These are phyloP conservation scores for Salvia hispanica DNA, from an alignment of 257 asterid species.

Conservation along the genomic window DNA sequence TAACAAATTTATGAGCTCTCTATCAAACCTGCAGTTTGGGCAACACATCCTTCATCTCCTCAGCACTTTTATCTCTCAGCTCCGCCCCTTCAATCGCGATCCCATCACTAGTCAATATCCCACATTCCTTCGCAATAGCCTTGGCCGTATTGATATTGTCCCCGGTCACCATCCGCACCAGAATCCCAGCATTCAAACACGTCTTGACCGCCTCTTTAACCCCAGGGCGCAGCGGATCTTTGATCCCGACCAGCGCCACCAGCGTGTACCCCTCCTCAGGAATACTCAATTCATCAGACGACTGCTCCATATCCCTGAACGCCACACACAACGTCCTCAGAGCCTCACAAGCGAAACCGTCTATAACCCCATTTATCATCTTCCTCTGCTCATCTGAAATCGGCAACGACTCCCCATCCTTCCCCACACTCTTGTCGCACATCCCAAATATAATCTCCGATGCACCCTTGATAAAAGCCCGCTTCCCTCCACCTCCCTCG, in stretches of 20 bases:
- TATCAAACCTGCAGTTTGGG: slow-evolving; percentile 69
- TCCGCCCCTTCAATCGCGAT: slow-evolving; percentile 74
- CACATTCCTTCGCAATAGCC: slow-evolving; percentile 85
- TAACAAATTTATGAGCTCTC: no score
- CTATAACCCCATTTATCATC: slow-evolving; percentile 43
- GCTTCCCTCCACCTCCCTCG: slow-evolving; percentile 13
- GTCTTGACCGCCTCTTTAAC: slow-evolving; percentile 74
- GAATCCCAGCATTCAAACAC: slow-evolving; percentile 76
- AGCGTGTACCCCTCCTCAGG: slow-evolving; percentile 64
- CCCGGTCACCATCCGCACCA: slow-evolving; percentile 82
- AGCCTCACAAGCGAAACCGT: slow-evolving; percentile 61
- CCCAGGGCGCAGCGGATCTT: slow-evolving; percentile 80
- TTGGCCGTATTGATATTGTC: slow-evolving; percentile 82
- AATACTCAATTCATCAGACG: slow-evolving; percentile 37
- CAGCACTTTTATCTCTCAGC: slow-evolving; percentile 53
- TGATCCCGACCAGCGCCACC: slow-evolving; percentile 68
- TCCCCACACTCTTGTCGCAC: slow-evolving; percentile 57
- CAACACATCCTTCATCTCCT: slow-evolving; percentile 61
- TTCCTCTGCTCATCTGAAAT: slow-evolving; percentile 54
- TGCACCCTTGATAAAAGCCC: slow-evolving; percentile 71
- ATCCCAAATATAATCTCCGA: slow-evolving; percentile 58
- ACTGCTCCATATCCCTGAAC: slow-evolving; percentile 44
- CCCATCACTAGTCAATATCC: slow-evolving; percentile 71
- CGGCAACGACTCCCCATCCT: slow-evolving; percentile 50
- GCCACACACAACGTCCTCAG: slow-evolving; percentile 79